phyloP scores from a whole-genome alignment of 805 yeast genomes.

The Starmerella cellae region DNA sequence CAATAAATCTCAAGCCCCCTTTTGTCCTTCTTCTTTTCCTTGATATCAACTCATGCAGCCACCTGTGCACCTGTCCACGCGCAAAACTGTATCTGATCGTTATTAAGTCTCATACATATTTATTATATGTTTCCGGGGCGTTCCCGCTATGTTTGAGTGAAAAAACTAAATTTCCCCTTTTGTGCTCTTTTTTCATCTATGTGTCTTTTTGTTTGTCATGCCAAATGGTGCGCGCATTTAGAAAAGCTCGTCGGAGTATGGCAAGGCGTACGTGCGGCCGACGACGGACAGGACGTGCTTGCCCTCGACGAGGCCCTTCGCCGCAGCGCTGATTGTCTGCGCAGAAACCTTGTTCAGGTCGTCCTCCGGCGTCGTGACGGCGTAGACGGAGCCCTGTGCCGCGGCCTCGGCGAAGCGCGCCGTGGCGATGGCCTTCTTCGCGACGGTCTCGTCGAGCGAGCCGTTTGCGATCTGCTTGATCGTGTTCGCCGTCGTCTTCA shows the following conservation, averaged over 20 bases:
- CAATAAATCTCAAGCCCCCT: no score
- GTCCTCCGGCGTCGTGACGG: constrained; percentile 34
- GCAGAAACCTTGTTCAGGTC: constrained; percentile 28
- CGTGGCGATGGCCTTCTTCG: constrained; percentile 42
- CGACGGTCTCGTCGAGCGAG: constrained; percentile 24
- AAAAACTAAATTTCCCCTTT: neutral
- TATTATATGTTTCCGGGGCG: neutral
- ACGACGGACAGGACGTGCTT: constrained; percentile 77
- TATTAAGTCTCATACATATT: neutral
- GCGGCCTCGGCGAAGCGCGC: constrained; percentile 47
- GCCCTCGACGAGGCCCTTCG: constrained; percentile 29
- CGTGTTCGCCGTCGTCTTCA: constrained; percentile 32
- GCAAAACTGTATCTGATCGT: no score
- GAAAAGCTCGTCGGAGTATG: constrained; percentile 80
- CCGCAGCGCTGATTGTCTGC: constrained; percentile 27
- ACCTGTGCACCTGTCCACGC: no score
- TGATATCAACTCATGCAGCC: no score
- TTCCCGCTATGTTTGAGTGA: no score
- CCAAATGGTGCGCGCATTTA: constrained; percentile 16
- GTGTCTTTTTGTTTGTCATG: no score
- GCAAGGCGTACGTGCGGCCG: constrained; percentile 77
- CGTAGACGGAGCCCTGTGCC: constrained; percentile 27
- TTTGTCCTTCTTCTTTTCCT: no score
- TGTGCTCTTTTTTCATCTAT: neutral
- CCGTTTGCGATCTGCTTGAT: constrained; percentile 22